Evolutionary conservation across 306 rosid species (phyloP).

Genomic region (Mucuna pruriens): DNA sequence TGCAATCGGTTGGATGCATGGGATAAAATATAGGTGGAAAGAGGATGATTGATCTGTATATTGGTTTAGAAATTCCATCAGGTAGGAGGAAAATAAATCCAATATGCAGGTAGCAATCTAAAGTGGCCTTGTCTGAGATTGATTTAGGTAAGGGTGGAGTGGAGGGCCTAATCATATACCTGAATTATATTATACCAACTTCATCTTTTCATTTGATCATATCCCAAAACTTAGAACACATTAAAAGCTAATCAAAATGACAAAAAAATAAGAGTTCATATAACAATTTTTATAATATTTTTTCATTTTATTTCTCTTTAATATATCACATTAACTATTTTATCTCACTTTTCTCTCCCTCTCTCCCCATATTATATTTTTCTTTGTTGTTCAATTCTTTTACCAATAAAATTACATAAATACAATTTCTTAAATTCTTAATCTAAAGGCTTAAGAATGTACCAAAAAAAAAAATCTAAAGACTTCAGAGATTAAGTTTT

Average conservation of each 20-base stretch:
- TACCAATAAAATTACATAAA: no score
- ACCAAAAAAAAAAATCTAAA: no score
- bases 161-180: conserved; percentile 13
- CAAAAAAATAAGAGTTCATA: not conserved
- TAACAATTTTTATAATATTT: no score
- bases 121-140: not conserved
- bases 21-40: not conserved
- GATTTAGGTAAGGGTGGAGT: conserved; percentile 18
- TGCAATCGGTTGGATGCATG: conserved; percentile 34
- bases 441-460: not conserved
- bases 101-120: not conserved
- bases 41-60: conserved; percentile 7
- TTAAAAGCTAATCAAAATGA: no score
- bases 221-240: not conserved
- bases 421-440: not conserved
- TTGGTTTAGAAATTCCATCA: conserved; percentile 42
- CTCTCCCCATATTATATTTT: no score
- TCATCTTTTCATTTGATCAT: not conserved
- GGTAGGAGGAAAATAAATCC: not conserved
- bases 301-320: not conserved
- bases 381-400: no score
- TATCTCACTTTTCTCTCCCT: no score
- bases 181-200: not conserved
- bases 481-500: no score
- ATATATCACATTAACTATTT: not conserved